Evolutionary conservation across 2,329 filamentous ascomycete species (phyloP).

Genomic region (Colletotrichum sp.): DNA sequence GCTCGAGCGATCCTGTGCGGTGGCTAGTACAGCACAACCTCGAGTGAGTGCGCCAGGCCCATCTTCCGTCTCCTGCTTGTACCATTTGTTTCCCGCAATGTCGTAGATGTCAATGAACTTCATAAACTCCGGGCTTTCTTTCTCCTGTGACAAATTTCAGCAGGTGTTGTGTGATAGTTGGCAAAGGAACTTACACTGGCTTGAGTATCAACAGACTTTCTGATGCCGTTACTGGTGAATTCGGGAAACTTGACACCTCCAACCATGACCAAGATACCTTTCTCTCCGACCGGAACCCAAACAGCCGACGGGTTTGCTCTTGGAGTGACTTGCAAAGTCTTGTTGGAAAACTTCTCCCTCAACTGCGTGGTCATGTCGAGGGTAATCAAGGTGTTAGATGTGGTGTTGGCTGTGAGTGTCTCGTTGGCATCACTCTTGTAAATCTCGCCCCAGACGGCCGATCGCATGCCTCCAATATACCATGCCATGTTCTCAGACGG

Average conservation of each 20-base stretch:
- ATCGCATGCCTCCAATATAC: constrained; percentile 71
- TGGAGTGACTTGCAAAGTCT: constrained; percentile 56
- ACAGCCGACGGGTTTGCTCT: constrained; percentile 70
- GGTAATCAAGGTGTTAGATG: constrained; percentile 62
- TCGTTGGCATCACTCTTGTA: constrained; percentile 35
- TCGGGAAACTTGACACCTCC: constrained; percentile 62
- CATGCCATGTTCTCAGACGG: constrained; percentile 75
- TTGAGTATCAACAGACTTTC: constrained; percentile 33
- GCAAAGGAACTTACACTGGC: constrained; percentile 41
- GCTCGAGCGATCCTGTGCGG: constrained; percentile 72
- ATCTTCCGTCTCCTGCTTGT: constrained; percentile 68
- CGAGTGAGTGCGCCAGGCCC: constrained; percentile 62
- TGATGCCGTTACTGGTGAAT: not conserved
- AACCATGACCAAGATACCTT: constrained; percentile 79
- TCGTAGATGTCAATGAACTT: constrained; percentile 78
- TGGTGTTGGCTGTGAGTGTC: constrained; percentile 37
- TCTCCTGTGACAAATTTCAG: constrained; percentile 43
- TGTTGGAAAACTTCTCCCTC: constrained; percentile 60
- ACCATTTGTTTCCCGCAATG: constrained; percentile 71
- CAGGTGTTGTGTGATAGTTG: constrained; percentile 20
- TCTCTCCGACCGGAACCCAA: constrained; percentile 77
- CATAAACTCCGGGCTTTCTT: constrained; percentile 74
- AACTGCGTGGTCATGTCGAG: constrained; percentile 62
- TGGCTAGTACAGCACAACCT: constrained; percentile 77
- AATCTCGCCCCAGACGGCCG: constrained; percentile 55